phyloP scores from a whole-genome alignment of 345 rosid species.

The Gossypium arboreum region DNA sequence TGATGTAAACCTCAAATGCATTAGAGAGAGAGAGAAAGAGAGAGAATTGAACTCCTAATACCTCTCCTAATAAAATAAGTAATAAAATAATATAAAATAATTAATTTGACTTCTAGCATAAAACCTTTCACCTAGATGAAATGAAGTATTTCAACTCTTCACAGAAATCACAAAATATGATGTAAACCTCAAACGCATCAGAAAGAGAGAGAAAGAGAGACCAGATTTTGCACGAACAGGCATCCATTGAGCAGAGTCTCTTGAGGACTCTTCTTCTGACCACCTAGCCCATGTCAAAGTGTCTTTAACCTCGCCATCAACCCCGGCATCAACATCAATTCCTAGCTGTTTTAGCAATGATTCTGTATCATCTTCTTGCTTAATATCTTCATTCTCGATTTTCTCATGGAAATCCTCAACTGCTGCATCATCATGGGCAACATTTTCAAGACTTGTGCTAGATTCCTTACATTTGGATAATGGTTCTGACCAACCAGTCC shows the following conservation, averaged over 20 bases:
- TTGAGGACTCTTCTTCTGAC: conserved; percentile 71
- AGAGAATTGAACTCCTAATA: background rate
- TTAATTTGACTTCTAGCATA: background rate
- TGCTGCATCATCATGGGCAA: conserved; percentile 25
- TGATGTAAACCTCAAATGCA: background rate
- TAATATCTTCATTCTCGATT: conserved; percentile 41
- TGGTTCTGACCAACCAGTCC: conserved; percentile 97
- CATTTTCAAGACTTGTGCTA: conserved; percentile 33
- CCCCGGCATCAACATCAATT: conserved; percentile 62
- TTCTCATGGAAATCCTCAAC: conserved; percentile 40
- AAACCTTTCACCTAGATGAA: background rate
- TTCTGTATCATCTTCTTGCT: conserved; percentile 80
- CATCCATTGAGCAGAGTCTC: conserved; percentile 85
- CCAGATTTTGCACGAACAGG: conserved; percentile 62
- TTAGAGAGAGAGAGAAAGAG: background rate
- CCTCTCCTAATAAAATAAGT: too few species aligned
- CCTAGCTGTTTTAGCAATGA: conserved; percentile 78
- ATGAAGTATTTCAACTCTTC: background rate
- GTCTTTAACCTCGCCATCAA: conserved; percentile 65
- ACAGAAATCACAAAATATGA: background rate
- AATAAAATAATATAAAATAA: too few species aligned
- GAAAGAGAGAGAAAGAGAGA: conserved; percentile 24
- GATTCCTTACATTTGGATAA: conserved; percentile 39
- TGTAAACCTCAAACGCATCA: background rate
- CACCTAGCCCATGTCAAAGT: conserved; percentile 81